These are phyloP conservation scores for Passalora sequoiae DNA, from an alignment of 2,329 filamentous ascomycete genomes.

Conservation along the genomic window DNA sequence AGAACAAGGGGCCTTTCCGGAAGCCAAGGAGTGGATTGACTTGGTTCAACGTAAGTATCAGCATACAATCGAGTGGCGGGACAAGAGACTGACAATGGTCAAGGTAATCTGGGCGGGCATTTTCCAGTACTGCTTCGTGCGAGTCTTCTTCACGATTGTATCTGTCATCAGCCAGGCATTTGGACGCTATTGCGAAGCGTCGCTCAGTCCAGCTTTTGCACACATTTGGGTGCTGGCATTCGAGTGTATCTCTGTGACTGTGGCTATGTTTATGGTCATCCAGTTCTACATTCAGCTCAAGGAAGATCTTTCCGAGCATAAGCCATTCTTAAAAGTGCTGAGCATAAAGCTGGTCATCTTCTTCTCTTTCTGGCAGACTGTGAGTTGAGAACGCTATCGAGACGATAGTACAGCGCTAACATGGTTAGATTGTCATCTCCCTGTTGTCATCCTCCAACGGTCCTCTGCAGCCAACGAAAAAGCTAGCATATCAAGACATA, in stretches of 20 bases:
- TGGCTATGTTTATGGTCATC: constrained; percentile 85
- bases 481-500: constrained; percentile 67
- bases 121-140: constrained; percentile 81
- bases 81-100: constrained; percentile 19
- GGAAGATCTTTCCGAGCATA: constrained; percentile 61
- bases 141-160: constrained; percentile 72
- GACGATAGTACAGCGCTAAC: constrained; percentile 9
- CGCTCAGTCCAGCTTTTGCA: constrained; percentile 70
- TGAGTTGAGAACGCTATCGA: constrained; percentile 26
- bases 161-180: constrained; percentile 68
- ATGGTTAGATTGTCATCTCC: constrained; percentile 50
- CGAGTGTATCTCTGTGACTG: constrained; percentile 65
- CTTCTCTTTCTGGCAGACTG: constrained; percentile 79
- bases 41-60: constrained; percentile 69
- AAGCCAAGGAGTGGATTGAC: constrained; percentile 76
- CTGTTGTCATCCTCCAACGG: constrained; percentile 58
- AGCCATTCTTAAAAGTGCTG: constrained; percentile 72
- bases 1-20: constrained; percentile 61
- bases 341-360: constrained; percentile 91
- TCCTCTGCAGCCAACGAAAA: constrained; percentile 57
- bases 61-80: neutral
- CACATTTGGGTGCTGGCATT: constrained; percentile 77
- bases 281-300: constrained; percentile 80
- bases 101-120: constrained; percentile 71
- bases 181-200: constrained; percentile 70